Conservation (phyloP, 495 filamentous ascomycete species). For the Penicillium dipodomyicola region DNA sequence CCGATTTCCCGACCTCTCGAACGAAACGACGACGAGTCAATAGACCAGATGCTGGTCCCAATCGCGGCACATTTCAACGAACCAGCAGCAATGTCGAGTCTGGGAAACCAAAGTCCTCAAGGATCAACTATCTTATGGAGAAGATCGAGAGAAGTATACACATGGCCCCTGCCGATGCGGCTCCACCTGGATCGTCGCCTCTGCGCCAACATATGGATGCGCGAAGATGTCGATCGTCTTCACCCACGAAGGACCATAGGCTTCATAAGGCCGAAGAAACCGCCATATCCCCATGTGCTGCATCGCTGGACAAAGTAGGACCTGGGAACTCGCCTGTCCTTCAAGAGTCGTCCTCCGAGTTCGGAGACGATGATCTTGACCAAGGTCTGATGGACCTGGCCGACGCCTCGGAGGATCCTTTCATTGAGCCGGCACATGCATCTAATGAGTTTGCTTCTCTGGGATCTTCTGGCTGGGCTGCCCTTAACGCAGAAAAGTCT, state of each 20-base stretch:
- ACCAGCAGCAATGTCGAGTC: conserved; percentile 52
- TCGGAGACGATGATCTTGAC: conserved; percentile 61
- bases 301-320: conserved; percentile 9
- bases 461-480: conserved; percentile 23
- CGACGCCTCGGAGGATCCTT: conserved; percentile 39
- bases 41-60: conserved; percentile 29
- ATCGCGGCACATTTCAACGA: conserved; percentile 45
- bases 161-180: conserved; percentile 31
- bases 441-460: conserved; percentile 19
- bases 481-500: conserved; percentile 16
- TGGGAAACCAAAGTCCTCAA: conserved; percentile 52
- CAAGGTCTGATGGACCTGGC: conserved; percentile 51
- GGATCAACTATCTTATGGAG: conserved; percentile 62
- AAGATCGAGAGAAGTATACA: conserved; percentile 62
- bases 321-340: conserved; percentile 14
- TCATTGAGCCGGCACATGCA: conserved; percentile 20
- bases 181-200: conserved; percentile 56
- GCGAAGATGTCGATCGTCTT: conserved; percentile 39
- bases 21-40: conserved; percentile 52
- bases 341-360: conserved; percentile 52
- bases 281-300: conserved; percentile 10
- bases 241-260: conserved; percentile 44
- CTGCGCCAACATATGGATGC: conserved; percentile 41
- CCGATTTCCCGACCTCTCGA: conserved; percentile 54
- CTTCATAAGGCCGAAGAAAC: conserved; percentile 9